Conservation (phyloP, 176 grass and related monocot genomes). For the Eleusine coracana region DNA sequence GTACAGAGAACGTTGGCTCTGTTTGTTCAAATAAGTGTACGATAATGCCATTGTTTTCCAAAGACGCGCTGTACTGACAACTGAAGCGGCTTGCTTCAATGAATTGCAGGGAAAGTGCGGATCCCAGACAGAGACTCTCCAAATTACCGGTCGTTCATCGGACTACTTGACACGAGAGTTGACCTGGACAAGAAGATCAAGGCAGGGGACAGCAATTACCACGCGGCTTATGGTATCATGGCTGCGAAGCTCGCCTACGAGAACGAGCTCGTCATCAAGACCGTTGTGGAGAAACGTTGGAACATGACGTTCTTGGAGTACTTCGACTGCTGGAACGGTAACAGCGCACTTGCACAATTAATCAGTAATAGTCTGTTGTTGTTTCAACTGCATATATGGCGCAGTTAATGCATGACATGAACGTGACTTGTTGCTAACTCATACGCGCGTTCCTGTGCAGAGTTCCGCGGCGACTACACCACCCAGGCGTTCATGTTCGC, state of each 20-base stretch:
- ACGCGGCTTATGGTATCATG: constrained; percentile 72
- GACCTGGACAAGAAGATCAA: constrained; percentile 70
- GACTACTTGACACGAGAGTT: constrained; percentile 55
- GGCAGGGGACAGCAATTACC: constrained; percentile 43
- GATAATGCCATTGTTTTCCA: neutral
- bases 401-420: neutral
- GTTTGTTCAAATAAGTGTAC: neutral
- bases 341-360: neutral
- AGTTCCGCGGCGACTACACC: constrained; percentile 52
- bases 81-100: neutral
- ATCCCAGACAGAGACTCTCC: constrained; percentile 51
- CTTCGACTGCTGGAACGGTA: constrained; percentile 95
- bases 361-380: neutral
- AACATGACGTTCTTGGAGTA: constrained; percentile 74
- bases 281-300: constrained; percentile 49
- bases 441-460: constrained; percentile 11
- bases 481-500: constrained; percentile 80
- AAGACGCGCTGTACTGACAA: neutral
- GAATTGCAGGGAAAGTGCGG: constrained; percentile 44
- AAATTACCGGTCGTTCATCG: constrained; percentile 59
- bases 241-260: constrained; percentile 83
- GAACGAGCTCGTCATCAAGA: constrained; percentile 54
- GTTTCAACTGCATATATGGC: neutral
- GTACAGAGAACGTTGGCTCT: neutral
- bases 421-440: neutral